Conservation (phyloP, 805 yeast genomes). For the Peterozyma toletana region DNA sequence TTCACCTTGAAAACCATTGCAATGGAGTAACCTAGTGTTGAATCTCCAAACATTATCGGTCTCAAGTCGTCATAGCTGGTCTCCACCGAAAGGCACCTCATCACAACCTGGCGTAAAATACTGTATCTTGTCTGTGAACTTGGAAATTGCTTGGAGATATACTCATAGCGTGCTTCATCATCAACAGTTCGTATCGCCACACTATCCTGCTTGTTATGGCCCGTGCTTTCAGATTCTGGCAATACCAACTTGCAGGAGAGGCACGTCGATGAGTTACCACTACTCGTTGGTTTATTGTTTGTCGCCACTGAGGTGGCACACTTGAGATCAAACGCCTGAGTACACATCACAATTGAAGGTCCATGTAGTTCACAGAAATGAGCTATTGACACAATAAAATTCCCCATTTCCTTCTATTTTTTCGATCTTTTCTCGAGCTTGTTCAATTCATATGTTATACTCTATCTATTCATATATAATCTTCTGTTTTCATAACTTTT, state of each 20-base stretch:
- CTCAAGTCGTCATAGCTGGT: conserved; percentile 49
- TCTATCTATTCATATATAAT: too few species aligned
- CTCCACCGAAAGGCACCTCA: conserved; percentile 62
- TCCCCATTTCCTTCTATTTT: conserved; percentile 17
- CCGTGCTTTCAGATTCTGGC: conserved; percentile 25
- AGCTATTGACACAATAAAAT: conserved; percentile 47
- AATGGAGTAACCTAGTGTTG: conserved; percentile 51
- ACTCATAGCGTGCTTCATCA: conserved; percentile 16
- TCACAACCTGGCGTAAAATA: conserved; percentile 49
- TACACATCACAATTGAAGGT: conserved; percentile 58
- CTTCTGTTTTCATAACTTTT: too few species aligned
- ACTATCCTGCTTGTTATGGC: neutral
- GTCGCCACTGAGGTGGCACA: conserved; percentile 23
- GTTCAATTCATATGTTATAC: too few species aligned
- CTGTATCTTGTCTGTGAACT: conserved; percentile 42
- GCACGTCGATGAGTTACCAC: conserved; percentile 31
- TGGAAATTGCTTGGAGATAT: conserved; percentile 57
- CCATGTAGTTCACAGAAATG: conserved; percentile 81
- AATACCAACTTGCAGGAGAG: conserved; percentile 51
- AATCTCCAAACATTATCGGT: conserved; percentile 62
- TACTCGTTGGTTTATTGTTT: neutral
- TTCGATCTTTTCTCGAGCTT: too few species aligned
- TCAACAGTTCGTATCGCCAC: conserved; percentile 21
- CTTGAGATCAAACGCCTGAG: conserved; percentile 32
- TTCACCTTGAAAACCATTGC: conserved; percentile 52